A percentile compares a stretch with the other conserved stretches of the same genome.
Evolutionary conservation across 441 rosid genomes (phyloP).

Genomic region (Erodium trifolium): DNA sequence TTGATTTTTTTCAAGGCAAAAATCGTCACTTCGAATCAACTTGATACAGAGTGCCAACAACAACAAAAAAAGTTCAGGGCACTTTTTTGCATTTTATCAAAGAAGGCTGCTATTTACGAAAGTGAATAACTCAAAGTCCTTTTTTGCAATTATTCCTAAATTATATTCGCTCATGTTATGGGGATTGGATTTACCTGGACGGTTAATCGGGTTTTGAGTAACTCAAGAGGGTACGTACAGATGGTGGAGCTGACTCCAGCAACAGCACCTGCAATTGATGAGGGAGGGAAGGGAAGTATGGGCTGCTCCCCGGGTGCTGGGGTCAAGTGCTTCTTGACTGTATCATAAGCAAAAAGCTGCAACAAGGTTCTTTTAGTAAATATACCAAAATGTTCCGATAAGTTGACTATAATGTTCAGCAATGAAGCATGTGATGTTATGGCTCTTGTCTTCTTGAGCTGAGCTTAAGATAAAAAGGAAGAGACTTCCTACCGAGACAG

Average conservation of each 20-base stretch:
- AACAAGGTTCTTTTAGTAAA: constrained; percentile 1
- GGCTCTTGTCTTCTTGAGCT: not conserved
- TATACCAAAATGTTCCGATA: not conserved
- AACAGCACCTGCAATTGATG: constrained; percentile 88
- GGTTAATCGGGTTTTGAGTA: constrained; percentile 85
- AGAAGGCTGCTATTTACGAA: too few species aligned
- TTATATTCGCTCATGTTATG: not conserved
- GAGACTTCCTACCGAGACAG: not conserved
- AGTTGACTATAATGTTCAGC: not conserved
- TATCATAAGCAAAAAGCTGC: constrained; percentile 86
- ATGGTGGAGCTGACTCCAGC: constrained; percentile 97
- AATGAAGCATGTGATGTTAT: too few species aligned
- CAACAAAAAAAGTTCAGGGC: too few species aligned
- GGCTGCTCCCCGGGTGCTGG: constrained; percentile 61
- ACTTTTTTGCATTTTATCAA: too few species aligned
- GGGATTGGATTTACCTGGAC: constrained; percentile 51
- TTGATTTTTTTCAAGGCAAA: too few species aligned
- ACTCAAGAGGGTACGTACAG: constrained; percentile 85
- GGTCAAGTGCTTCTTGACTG: constrained; percentile 69
- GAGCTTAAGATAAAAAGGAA: not conserved
- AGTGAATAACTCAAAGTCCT: too few species aligned
- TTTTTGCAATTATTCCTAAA: not conserved
- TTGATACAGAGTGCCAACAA: too few species aligned
- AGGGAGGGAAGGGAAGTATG: constrained; percentile 69
- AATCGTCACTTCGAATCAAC: too few species aligned